These are phyloP conservation scores for Oryza nivara DNA, from an alignment of 176 grass and related monocot genomes.

Conservation along the genomic window DNA sequence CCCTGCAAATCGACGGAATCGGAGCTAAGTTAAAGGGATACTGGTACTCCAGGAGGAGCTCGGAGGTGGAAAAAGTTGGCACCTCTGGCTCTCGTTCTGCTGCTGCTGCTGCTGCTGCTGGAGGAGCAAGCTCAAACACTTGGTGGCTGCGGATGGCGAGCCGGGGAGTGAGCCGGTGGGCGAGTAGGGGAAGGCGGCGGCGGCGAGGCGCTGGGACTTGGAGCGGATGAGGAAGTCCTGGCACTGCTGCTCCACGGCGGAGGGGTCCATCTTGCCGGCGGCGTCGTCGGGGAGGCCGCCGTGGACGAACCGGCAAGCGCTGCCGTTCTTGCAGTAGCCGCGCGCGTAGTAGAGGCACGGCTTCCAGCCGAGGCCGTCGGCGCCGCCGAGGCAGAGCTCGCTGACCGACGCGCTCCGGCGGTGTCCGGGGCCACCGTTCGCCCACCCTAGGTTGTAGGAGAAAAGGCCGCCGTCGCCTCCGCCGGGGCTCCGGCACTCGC, in stretches of 20 bases:
- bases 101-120: constrained; percentile 96
- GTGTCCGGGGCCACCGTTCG: constrained; percentile 53
- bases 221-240: constrained; percentile 87
- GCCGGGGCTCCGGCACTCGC: constrained; percentile 51
- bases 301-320: constrained; percentile 80
- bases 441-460: constrained; percentile 44
- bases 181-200: constrained; percentile 69
- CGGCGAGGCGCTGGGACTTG: constrained; percentile 79
- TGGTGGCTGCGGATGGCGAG: constrained; percentile 71
- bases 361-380: constrained; percentile 67
- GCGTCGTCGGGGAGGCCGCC: constrained; percentile 65
- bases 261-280: constrained; percentile 37
- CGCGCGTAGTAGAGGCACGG: constrained; percentile 92
- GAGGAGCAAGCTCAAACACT: constrained; percentile 79
- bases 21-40: background rate
- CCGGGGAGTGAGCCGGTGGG: constrained; percentile 74
- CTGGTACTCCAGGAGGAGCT: background rate
- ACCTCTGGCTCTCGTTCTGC: constrained; percentile 95
- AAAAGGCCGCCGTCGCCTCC: constrained; percentile 17
- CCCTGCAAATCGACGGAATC: constrained; percentile 43
- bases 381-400: constrained; percentile 74
- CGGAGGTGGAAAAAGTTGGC: background rate
- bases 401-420: constrained; percentile 80
- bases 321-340: constrained; percentile 97
- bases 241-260: constrained; percentile 57